Base-by-base conservation (phyloP, 768 basidiomycete genomes). In the Suillus americanus region DNA sequence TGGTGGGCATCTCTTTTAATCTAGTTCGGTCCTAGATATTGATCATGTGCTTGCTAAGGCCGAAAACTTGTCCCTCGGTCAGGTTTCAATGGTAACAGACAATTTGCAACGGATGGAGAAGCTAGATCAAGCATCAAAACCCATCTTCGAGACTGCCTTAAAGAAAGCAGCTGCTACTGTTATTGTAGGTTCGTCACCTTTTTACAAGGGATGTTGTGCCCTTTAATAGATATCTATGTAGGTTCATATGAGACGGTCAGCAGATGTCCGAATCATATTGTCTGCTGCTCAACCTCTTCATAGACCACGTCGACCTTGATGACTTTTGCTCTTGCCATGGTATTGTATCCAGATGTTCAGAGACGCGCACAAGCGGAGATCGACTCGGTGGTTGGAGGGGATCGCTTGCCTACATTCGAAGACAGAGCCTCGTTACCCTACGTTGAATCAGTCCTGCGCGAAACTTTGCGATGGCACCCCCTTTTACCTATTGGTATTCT, bases 201-300 rank as follows among this genome's bases (percentile, higher is more conserved):
- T 35, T 43, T 6, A 3, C 1, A 35, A 6, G 12, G 12, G 3
- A 20, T 1, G 53, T 12, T 14, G 2, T 61, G 25, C 9, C 25
- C 16, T 7, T 35, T 28, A 18, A 28, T 63, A 40, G 0, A 33
- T 9, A 9, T 6, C 3, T 38, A 18, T 16, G 38, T 25, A 75
- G 74, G 62, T 57, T 68, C 72, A 20, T 66, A 65, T 37, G 74
- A 68, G 62, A 68, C 72, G 0, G 67, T 68, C 5, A 45, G 74
- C 64, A 5, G 35, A 57, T 38, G 18, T 30, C 2, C 3, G 0
- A 50, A 3, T 38, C 13, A 9, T 45, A 35, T 40, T 8, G 8
- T 61, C 12, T 54, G 18, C 9, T 41, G 8, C 37, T 66, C 28
- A 56, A 3, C 33, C 16, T 65, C 1, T 54, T 61, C 9, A 20